Base-by-base conservation (phyloP, 768 basidiomycete species). In the Suillus variegatus region DNA sequence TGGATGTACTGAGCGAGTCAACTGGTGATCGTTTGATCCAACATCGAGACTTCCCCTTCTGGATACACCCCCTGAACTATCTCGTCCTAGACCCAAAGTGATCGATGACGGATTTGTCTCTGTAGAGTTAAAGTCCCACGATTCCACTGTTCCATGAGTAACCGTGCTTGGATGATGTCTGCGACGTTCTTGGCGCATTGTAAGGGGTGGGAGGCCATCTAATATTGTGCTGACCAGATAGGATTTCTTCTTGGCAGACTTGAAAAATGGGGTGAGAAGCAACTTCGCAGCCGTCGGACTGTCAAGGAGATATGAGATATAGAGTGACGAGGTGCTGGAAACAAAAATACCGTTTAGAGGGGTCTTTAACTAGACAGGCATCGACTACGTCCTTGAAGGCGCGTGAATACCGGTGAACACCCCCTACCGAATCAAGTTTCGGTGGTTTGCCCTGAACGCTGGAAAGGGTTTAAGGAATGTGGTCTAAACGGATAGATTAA, bases 351-450 rank as follows among this genome's bases (percentile, higher is more conserved):
- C 95, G 85, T 72, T 87, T 84, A 8, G 85, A 80, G 6, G 96
- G 94, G 73, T 97, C 93, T 75, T 97, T 97, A 64, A 82, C 80
- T 55, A 98, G 83, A 74, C 96, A 97, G 14, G 84, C 83, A 60
- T 91, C 91, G 18, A 97, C 82, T 60, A 95, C 83, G 64, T 95
- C 94, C 67, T 92, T 89, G 79, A 97, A 93, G 1, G 85, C 83
- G 62, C 88, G 88, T 35, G 91, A 91, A 74, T 94, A 97, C 68
- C 87, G 89, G 76, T 88, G 81, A 25, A 82, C 78, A 20, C 92
- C 93, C 18, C 86, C 85, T 58, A 89, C 84, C 18, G 92, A 84
- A 70, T 93, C 86, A 47, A 97, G 81, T 13, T 85, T 87, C 0
- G 96, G 96, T 5, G 94, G 83, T 2, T 84, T 88, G 65, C 92